Evolutionary conservation across 805 yeast species (phyloP), one percentile per base, ranked within the genome.

Genomic region (Nakazawaea laoshanensis): DNA sequence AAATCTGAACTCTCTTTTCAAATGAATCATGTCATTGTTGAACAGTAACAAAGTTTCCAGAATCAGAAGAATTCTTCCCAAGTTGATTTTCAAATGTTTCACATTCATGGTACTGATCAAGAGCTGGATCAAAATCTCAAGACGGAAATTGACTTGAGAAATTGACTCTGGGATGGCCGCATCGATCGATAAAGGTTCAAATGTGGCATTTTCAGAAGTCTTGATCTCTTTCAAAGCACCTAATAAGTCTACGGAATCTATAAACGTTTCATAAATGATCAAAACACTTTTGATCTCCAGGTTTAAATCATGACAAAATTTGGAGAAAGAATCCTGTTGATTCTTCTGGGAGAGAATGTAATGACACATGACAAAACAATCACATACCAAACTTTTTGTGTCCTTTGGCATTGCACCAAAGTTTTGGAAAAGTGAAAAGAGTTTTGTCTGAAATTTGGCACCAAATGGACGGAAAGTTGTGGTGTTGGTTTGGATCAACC

Each of bases 401-500:
- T 44, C 37, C 1, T 33, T 23, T 19, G 72, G 67, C 39, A 66
- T 61, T 14, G 33, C 19, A 11, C 49, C 47, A 44, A 57, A 67
- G 46, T 50, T 56, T 35, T 45, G 50, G 24, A 38, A 48, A 24
- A 65, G 52, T 38, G 70, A 43, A 7, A 59, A 38, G 19, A 77
- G 53, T 19, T 61, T 66, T 9, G 49, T 52, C 44, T 76, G 74
- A 42, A 70, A 73, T 44, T 75, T 78, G 37, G 74, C 68, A 4
- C 79, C 80, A 56, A 66, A 78, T 10, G 95, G 94, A 52, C 88
- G 71, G 49, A 84, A 83, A 2, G 94, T 80, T 2, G 92, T 82
- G 2, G 94, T 69, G 47, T 85, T 81, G 36, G 68, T 59, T 25
- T 55, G 50, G 21, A 80, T 57, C 17, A 78, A 48, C 20, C 52